These are phyloP conservation scores for Phaeosphaeria sp. DNA, from an alignment of 2,329 filamentous ascomycete genomes.

Conservation along the genomic window DNA sequence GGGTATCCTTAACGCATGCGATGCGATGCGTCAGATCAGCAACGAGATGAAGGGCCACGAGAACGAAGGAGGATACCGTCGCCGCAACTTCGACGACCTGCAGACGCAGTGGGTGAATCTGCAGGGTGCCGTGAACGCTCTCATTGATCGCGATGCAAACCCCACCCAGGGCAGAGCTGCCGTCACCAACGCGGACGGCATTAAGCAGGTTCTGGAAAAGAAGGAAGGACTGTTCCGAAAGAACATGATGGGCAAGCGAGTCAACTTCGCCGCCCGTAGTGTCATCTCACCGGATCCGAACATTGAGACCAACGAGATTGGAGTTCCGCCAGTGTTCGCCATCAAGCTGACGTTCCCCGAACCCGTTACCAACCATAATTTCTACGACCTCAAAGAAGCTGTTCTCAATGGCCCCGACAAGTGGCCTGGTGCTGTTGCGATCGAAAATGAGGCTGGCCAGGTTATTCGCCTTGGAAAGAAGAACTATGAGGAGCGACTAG, in stretches of 20 bases:
- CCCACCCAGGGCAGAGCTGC: constrained; percentile 79
- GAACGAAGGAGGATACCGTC: constrained; percentile 51
- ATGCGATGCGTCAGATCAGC: constrained; percentile 75
- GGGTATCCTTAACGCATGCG: constrained; percentile 77
- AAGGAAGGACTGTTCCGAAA: constrained; percentile 98
- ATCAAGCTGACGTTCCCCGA: constrained; percentile 96
- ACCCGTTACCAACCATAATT: constrained; percentile 96
- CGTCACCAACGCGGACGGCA: constrained; percentile 84
- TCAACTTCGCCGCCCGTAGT: constrained; percentile 96
- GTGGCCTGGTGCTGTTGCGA: constrained; percentile 92
- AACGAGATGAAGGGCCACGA: constrained; percentile 66
- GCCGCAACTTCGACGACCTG: constrained; percentile 74
- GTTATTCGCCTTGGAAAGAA: constrained; percentile 88
- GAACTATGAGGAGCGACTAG: constrained; percentile 83
- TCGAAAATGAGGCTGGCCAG: constrained; percentile 95
- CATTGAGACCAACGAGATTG: constrained; percentile 98
- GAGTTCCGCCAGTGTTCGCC: constrained; percentile 96
- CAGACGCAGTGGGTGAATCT: constrained; percentile 83
- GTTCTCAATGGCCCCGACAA: constrained; percentile 93
- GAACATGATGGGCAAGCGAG: constrained; percentile 99
- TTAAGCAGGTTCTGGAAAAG: constrained; percentile 98
- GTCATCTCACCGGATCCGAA: constrained; percentile 99
- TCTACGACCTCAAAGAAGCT: constrained; percentile 92
- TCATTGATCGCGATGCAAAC: constrained; percentile 89
- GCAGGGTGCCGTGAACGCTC: constrained; percentile 88